phyloP scores from a whole-genome alignment of 257 asterid genomes.

The Nicotiana tabacum region DNA sequence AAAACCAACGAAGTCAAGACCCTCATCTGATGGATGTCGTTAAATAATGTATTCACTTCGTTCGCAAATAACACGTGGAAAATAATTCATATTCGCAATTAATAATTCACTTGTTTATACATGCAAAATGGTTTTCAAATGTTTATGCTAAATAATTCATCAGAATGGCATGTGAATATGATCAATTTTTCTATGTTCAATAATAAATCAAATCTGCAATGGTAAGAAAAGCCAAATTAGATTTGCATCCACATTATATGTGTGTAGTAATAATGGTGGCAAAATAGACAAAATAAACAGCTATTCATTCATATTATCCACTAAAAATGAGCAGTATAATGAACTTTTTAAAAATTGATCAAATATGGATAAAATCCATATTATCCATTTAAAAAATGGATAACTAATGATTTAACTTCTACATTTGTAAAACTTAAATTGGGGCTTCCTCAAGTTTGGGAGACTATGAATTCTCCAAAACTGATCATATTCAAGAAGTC shows the following conservation, averaged over 20 bases:
- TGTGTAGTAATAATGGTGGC: no score
- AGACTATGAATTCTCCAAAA: no score
- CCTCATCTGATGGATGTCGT: neutral
- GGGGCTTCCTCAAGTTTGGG: no score
- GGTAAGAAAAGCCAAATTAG: neutral
- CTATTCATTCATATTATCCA: no score
- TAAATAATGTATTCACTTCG: neutral
- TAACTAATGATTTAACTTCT: no score
- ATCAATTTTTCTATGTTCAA: neutral
- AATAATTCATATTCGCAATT: neutral
- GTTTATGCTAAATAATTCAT: neutral
- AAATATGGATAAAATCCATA: no score
- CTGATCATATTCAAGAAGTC: no score
- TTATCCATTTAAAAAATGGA: no score
- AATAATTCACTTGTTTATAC: neutral
- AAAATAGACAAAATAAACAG: no score
- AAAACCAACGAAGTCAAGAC: neutral
- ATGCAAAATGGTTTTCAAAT: neutral
- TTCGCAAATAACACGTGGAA: neutral
- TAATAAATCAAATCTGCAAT: neutral
- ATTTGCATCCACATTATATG: neutral
- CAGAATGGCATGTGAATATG: neutral
- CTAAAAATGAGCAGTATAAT: no score
- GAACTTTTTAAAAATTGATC: no score
- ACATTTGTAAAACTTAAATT: no score